Evolutionary conservation across 768 basidiomycete genomes (phyloP).

Genomic region (Rhizopogon roseolus): DNA sequence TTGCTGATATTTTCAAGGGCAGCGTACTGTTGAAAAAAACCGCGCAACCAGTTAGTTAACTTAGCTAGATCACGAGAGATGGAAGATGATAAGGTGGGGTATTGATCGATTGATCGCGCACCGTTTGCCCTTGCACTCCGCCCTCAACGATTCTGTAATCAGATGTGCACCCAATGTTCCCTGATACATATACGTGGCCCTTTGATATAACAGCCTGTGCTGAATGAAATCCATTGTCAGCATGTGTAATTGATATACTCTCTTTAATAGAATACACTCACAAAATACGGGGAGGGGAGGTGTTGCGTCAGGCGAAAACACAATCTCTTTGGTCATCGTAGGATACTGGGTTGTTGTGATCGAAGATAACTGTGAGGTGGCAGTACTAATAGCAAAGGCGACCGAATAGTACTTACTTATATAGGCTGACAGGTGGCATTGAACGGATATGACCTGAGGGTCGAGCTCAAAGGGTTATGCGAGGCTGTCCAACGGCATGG

Average conservation of each 20-base stretch:
- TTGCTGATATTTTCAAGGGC: conserved; percentile 35
- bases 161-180: conserved; percentile 30
- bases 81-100: not conserved
- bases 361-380: not conserved
- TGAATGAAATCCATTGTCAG: conserved; percentile 7
- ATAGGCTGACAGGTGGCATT: not conserved
- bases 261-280: conserved; percentile 5
- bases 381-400: not conserved
- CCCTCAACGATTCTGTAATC: conserved; percentile 30
- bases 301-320: conserved; percentile 25
- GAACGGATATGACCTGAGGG: not conserved
- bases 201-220: conserved; percentile 34
- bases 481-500: not conserved
- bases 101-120: conserved; percentile 16
- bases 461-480: not conserved
- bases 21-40: conserved; percentile 21
- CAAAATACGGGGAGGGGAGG: conserved; percentile 33
- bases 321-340: conserved; percentile 24
- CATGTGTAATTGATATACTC: no score
- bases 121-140: conserved; percentile 33
- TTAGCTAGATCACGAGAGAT: not conserved
- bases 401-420: not conserved
- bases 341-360: not conserved
- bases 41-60: not conserved
- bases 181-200: conserved; percentile 34